A percentile compares a stretch with the other conserved stretches of the same genome.
These are phyloP conservation scores for Acacia crassicarpa DNA, from an alignment of 306 rosid genomes.

Conservation along the genomic window DNA sequence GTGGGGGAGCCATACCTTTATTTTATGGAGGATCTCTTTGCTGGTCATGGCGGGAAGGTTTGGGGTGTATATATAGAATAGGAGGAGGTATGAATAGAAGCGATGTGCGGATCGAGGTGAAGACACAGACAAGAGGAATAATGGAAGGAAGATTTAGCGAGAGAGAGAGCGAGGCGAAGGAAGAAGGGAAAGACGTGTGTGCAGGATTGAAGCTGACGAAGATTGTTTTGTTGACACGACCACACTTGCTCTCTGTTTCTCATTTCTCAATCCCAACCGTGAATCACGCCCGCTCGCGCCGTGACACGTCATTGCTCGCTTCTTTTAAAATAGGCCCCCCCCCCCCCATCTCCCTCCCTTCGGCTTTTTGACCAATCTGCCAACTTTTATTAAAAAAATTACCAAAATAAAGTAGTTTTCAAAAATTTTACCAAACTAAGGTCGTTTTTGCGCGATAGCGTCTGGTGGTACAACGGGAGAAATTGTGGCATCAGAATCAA, in stretches of 20 bases:
- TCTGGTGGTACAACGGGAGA: too few relatives aligned
- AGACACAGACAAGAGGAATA: slow-evolving; percentile 7
- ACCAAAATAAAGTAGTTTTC: too few relatives aligned
- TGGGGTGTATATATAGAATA: slow-evolving; percentile 6
- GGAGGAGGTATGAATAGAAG: neutral
- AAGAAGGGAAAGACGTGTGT: slow-evolving; percentile 29
- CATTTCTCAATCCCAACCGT: slow-evolving; percentile 22
- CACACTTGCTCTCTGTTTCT: neutral
- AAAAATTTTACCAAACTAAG: too few relatives aligned
- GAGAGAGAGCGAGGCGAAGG: neutral
- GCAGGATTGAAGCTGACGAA: slow-evolving; percentile 36
- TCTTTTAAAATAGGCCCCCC: neutral
- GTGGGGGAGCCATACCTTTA: slow-evolving; percentile 58
- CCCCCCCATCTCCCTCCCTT: too few relatives aligned
- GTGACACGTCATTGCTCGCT: neutral
- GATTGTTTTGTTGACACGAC: slow-evolving; percentile 49
- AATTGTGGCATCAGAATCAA: too few relatives aligned
- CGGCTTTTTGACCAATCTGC: too few relatives aligned
- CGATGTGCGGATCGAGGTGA: slow-evolving; percentile 14
- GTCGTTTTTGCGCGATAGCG: too few relatives aligned
- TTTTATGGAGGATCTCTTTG: slow-evolving; percentile 72
- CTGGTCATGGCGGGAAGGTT: slow-evolving; percentile 49
- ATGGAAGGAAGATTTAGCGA: neutral
- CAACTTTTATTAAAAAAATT: too few relatives aligned
- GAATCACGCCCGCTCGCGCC: slow-evolving; percentile 30